A percentile compares a stretch with the other conserved stretches of the same genome.
Conservation (phyloP, 2,329 filamentous ascomycete genomes). For the Aspergillus aculeatus region DNA sequence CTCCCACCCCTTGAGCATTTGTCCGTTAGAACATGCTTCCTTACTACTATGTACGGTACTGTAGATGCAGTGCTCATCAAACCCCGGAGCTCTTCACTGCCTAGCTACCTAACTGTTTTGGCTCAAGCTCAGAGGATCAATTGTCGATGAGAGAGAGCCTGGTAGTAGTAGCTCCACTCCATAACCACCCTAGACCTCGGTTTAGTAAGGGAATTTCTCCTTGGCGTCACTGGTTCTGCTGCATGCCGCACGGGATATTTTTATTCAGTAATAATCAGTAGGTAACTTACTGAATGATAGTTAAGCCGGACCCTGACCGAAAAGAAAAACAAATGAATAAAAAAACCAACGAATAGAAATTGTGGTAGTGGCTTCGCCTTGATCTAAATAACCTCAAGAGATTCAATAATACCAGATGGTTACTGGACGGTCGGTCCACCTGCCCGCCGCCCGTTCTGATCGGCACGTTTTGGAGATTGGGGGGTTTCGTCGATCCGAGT, state of each 20-base stretch:
- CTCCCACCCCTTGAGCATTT: background rate
- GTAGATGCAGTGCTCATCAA: no score
- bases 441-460: slow-evolving; percentile 14
- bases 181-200: background rate
- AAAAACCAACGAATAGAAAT: background rate
- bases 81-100: no score
- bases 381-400: background rate
- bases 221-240: background rate
- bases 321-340: background rate
- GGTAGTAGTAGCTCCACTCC: background rate
- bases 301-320: background rate
- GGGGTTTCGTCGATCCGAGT: slow-evolving; percentile 8
- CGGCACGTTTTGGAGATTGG: slow-evolving; percentile 16
- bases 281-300: background rate
- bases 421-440: background rate
- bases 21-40: background rate
- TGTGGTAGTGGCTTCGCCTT: background rate
- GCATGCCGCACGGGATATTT: background rate
- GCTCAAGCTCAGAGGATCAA: background rate
- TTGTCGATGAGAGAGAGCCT: background rate
- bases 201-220: background rate
- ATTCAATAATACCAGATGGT: background rate
- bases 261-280: no score
- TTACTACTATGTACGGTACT: no score
- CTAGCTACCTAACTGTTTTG: no score